Conservation (phyloP, 768 basidiomycete genomes). For the Sporobolomyces roseus region DNA sequence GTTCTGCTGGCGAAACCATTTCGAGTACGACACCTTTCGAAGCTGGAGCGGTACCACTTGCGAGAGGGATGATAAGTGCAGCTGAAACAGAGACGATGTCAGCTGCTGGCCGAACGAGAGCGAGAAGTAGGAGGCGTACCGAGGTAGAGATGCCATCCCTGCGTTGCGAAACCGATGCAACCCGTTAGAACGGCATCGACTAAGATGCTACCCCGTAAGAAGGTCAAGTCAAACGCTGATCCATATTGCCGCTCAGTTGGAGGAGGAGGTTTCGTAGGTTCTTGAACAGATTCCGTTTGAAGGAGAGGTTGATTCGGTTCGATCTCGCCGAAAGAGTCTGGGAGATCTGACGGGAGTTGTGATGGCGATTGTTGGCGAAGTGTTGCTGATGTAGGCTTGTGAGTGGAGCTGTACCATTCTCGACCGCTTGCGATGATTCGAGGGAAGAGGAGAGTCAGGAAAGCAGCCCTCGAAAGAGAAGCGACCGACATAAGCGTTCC, state of each 20-base stretch:
- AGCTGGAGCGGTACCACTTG: slow-evolving; percentile 47
- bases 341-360: slow-evolving; percentile 12
- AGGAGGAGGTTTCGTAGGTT: slow-evolving; percentile 13
- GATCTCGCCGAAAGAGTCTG: slow-evolving; percentile 23
- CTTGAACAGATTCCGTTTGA: background rate
- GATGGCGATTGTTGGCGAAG: slow-evolving; percentile 40
- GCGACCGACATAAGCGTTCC: slow-evolving; percentile 42
- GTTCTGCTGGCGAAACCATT: slow-evolving; percentile 44
- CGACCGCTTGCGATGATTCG: slow-evolving; percentile 36
- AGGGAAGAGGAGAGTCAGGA: slow-evolving; percentile 29
- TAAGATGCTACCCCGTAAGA: slow-evolving; percentile 46
- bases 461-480: slow-evolving; percentile 26
- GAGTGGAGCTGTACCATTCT: slow-evolving; percentile 46
- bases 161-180: slow-evolving; percentile 32
- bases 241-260: slow-evolving; percentile 44
- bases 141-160: slow-evolving; percentile 46
- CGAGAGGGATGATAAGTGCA: slow-evolving; percentile 47
- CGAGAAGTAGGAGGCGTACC: background rate
- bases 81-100: slow-evolving; percentile 16
- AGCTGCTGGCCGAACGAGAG: slow-evolving; percentile 17
- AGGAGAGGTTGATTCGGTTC: slow-evolving; percentile 13
- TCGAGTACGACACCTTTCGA: slow-evolving; percentile 48
- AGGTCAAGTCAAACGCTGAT: slow-evolving; percentile 46
- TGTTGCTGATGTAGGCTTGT: slow-evolving; percentile 22
- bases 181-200: slow-evolving; percentile 47